Conservation (phyloP, 2,329 filamentous ascomycete genomes). For the Xylaria sp. region DNA sequence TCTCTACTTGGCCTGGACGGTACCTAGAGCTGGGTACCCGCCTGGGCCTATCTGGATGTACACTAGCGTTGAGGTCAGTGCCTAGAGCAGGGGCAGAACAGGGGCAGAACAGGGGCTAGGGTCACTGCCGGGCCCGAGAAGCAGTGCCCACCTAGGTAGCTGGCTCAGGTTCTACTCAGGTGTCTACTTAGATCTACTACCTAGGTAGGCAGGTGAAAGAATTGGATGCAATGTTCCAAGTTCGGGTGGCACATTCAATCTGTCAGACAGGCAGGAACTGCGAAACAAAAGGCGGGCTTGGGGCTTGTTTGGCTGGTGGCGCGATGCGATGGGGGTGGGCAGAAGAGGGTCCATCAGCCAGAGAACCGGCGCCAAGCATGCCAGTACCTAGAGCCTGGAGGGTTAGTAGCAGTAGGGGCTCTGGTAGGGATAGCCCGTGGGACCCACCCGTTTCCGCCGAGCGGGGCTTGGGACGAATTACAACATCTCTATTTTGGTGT, state of each 20-base stretch:
- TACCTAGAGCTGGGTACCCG: neutral
- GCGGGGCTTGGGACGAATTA: neutral
- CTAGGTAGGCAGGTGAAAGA: no score
- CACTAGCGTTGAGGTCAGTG: no score
- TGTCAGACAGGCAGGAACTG: neutral
- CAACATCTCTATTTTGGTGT: neutral
- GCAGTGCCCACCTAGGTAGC: neutral
- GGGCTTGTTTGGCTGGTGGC: neutral
- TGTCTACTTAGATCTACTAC: no score
- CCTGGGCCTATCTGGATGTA: constrained; percentile 1
- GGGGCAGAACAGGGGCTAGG: constrained; percentile 16
- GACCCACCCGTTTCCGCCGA: neutral
- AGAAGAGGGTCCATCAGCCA: neutral
- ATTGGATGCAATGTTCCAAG: constrained; percentile 2
- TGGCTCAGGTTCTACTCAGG: neutral
- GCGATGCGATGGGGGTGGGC: neutral
- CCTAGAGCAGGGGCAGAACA: no score
- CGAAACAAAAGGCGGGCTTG: neutral
- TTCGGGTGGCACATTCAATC: no score
- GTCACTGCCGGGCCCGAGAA: constrained; percentile 23
- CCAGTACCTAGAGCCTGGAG: neutral
- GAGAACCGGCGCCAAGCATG: neutral
- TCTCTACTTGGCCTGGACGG: no score
- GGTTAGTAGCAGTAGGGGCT: no score
- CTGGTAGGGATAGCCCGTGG: no score